Conservation (phyloP, 768 basidiomycete species). For the Amanita inopinata region DNA sequence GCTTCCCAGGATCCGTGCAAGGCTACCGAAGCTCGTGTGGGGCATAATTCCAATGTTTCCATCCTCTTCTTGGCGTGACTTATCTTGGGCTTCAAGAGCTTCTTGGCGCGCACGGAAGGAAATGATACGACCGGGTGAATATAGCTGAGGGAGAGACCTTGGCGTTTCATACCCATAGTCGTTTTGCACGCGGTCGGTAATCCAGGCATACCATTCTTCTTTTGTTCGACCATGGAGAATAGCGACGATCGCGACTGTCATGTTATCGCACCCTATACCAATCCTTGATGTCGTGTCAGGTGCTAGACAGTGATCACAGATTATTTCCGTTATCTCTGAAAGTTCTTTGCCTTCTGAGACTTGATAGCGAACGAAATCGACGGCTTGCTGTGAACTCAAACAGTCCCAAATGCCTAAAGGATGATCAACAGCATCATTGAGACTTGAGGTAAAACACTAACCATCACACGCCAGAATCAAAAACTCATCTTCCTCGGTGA, state of each 20-base stretch:
- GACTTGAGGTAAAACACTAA: slow-evolving; percentile 19
- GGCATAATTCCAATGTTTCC: slow-evolving; percentile 19
- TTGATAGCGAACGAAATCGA: slow-evolving; percentile 79
- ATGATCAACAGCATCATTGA: slow-evolving; percentile 5
- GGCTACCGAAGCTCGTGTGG: slow-evolving; percentile 32
- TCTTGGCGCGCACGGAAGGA: slow-evolving; percentile 56
- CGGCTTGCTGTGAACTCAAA: slow-evolving; percentile 82
- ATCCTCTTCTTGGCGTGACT: slow-evolving; percentile 24
- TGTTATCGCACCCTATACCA: slow-evolving; percentile 98
- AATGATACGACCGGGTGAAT: slow-evolving; percentile 51
- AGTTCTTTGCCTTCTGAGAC: slow-evolving; percentile 74
- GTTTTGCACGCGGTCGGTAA: slow-evolving; percentile 70
- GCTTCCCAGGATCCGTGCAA: slow-evolving; percentile 48
- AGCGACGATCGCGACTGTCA: slow-evolving; percentile 91
- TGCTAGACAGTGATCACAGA: slow-evolving; percentile 90
- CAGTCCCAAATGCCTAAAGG: slow-evolving; percentile 97
- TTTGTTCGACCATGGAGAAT: slow-evolving; percentile 80
- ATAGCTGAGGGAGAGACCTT: slow-evolving; percentile 63
- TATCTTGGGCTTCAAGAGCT: slow-evolving; percentile 36
- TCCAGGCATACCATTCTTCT: slow-evolving; percentile 89
- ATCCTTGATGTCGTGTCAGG: slow-evolving; percentile 85
- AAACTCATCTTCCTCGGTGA: slow-evolving; percentile 90
- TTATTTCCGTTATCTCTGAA: slow-evolving; percentile 75
- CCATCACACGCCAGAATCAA: slow-evolving; percentile 96
- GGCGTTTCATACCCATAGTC: slow-evolving; percentile 76